These are phyloP conservation scores for Colletotrichum sidae DNA, from an alignment of 2,329 filamentous ascomycete species.

Conservation along the genomic window DNA sequence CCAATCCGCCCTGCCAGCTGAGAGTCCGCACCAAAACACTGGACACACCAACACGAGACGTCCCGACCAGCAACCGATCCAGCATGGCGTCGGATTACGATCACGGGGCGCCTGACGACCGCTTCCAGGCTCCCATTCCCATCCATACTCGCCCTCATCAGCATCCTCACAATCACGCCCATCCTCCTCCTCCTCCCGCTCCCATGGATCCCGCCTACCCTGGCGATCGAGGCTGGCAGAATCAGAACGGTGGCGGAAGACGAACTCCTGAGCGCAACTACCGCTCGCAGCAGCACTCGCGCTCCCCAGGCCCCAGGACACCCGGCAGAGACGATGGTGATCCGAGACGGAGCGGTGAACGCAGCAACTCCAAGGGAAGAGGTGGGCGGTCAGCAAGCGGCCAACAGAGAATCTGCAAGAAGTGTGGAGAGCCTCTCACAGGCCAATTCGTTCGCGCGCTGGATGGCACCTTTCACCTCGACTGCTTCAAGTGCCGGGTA, in stretches of 20 bases:
- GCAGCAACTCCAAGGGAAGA: constrained; percentile 66
- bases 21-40: constrained; percentile 37
- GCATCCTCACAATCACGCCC: too few relatives aligned
- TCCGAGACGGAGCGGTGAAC: constrained; percentile 65
- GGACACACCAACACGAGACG: constrained; percentile 10
- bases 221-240: constrained; percentile 51
- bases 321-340: constrained; percentile 55
- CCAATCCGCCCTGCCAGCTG: constrained; percentile 20
- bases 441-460: constrained; percentile 96
- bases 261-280: constrained; percentile 52
- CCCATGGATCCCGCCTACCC: constrained; percentile 46
- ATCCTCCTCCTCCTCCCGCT: constrained; percentile 25
- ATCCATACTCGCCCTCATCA: too few relatives aligned
- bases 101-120: constrained; percentile 53
- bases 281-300: constrained; percentile 46
- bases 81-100: constrained; percentile 62
- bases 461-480: constrained; percentile 93
- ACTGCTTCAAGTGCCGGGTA: constrained; percentile 98
- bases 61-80: constrained; percentile 6
- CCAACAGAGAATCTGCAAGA: constrained; percentile 78
- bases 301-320: constrained; percentile 47
- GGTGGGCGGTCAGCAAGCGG: constrained; percentile 68
- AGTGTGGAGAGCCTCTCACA: constrained; percentile 87
- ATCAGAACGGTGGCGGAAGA: constrained; percentile 42
- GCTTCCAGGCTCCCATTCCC: constrained; percentile 43